phyloP scores from a whole-genome alignment of 768 basidiomycete genomes.

The Suillus hirtellus region DNA sequence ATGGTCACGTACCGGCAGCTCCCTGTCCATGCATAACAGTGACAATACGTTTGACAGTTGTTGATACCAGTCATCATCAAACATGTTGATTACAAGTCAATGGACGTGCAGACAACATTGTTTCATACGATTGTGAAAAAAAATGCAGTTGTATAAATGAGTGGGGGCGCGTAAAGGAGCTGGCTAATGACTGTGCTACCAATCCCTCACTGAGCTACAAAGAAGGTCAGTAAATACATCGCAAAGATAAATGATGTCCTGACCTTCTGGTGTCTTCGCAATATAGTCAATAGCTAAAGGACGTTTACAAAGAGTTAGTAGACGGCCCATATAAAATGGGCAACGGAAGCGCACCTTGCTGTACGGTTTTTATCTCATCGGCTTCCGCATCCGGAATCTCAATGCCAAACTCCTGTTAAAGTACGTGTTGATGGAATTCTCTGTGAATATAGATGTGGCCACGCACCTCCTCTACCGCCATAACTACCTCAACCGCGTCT shows the following conservation, averaged over 20 bases:
- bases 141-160: background rate
- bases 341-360: slow-evolving; percentile 66
- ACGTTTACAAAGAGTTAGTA: slow-evolving; percentile 13
- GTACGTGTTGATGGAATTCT: slow-evolving; percentile 7
- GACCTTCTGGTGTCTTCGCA: slow-evolving; percentile 88
- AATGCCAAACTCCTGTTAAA: slow-evolving; percentile 84
- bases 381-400: slow-evolving; percentile 98
- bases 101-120: background rate
- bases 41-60: background rate
- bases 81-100: background rate
- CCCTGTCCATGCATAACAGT: background rate
- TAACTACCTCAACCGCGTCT: slow-evolving; percentile 96
- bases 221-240: slow-evolving; percentile 17
- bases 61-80: background rate
- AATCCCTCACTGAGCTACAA: slow-evolving; percentile 47
- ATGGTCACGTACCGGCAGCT: background rate
- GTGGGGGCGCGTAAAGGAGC: background rate
- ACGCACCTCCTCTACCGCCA: slow-evolving; percentile 93
- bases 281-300: slow-evolving; percentile 89
- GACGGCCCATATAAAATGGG: background rate
- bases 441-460: slow-evolving; percentile 10
- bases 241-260: slow-evolving; percentile 20
- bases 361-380: slow-evolving; percentile 89
- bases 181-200: slow-evolving; percentile 5
- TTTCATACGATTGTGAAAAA: background rate